Conservation (phyloP, 2,329 filamentous ascomycete species). For the Chaetomiaceae sp. region DNA sequence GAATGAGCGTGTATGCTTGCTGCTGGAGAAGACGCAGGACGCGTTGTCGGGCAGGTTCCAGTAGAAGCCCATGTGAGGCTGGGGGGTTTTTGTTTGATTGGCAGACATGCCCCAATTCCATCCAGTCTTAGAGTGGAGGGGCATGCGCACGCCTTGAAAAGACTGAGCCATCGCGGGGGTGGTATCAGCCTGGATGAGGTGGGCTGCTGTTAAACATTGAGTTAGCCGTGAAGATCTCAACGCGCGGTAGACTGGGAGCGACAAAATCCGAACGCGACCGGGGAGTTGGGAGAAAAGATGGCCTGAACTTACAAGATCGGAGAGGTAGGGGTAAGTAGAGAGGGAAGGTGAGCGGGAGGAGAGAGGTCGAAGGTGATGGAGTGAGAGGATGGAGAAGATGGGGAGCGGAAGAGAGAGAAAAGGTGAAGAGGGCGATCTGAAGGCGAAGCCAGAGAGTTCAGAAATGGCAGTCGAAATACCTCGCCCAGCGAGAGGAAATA, state of each 20-base stretch:
- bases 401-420: not conserved
- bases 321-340: too few relatives aligned
- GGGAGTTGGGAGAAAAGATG: not conserved
- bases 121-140: not conserved
- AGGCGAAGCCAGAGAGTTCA: not conserved
- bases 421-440: not conserved
- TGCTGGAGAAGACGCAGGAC: conserved; percentile 19
- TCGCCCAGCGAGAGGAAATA: not conserved
- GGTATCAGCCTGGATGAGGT: not conserved
- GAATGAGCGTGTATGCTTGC: not conserved
- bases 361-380: too few relatives aligned
- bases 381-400: too few relatives aligned
- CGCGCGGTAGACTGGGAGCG: too few relatives aligned
- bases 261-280: not conserved
- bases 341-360: too few relatives aligned
- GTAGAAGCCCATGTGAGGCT: conserved; percentile 33
- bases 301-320: not conserved
- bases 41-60: conserved; percentile 30
- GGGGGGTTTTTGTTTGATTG: not conserved
- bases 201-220: not conserved
- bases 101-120: not conserved
- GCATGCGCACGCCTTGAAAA: not conserved
- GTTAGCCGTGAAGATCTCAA: too few relatives aligned
- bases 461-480: not conserved
- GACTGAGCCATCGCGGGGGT: not conserved